Base-by-base conservation (phyloP, 2,329 filamentous ascomycete species). In the Colletotrichum tofieldiae region DNA sequence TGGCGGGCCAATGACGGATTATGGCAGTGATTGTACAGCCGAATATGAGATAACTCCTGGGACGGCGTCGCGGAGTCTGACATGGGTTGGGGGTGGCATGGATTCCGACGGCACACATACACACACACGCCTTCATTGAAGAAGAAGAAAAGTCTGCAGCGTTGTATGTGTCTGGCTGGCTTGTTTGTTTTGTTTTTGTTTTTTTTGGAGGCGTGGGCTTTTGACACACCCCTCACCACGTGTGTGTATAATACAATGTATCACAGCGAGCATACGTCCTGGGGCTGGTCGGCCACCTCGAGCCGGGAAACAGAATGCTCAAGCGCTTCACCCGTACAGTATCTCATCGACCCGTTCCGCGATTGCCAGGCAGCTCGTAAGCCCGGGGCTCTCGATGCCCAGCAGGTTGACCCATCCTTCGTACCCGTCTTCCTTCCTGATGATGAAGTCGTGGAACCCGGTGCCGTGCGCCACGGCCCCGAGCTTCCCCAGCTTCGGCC, bases 321-420 rank as follows among this genome's bases (percentile, higher is more conserved):
- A 52, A 73, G 18, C 65, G 45, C 14, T 16, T 63, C 23, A 78
- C 55, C 81, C 81, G 69, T 90, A 89, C 65, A 90, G 73, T 62
- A 91, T 75, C 62, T 80, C 78, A 54, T 83, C 81, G 0, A 98
- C 95, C 85, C 89, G 88, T 79, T 97, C 94, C 4, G 88, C 95
- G 82, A 98, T 96, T 1, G 95, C 95, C 83, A 98, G 83, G 76
- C 89, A 91, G 80, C 94, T 96, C 58, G 96, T 98, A 81, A 98
- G 83, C 5, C 96, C 96, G 0, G 96, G 96, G 81, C 94, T 97
- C 85, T 98, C 96, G 76, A 98, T 98, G 0, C 95, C 96, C 76
- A 98, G 79, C 75, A 98, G 80, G 84, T 98, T 98, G 11, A 98
- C 88, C 88, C 96, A 98, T 2, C 94, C 95, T 2, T 89, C 84